Conservation (phyloP, 306 rosid genomes). For the Cucurbita moschata region DNA sequence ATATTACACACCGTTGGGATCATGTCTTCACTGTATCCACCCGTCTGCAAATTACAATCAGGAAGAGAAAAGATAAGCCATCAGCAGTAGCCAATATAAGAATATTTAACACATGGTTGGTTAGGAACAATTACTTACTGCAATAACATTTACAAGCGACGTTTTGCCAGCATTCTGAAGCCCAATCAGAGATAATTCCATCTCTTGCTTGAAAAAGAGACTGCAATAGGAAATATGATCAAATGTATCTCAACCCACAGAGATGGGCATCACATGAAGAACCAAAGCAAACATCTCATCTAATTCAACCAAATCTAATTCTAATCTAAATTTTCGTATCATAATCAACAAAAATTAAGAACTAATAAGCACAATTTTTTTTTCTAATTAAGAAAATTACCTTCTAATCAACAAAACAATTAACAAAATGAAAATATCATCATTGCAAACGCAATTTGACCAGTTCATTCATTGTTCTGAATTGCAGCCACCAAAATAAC, state of each 20-base stretch:
- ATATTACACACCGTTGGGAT: constrained; percentile 49
- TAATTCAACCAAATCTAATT: no score
- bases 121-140: constrained; percentile 25
- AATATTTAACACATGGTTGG: background rate
- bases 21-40: constrained; percentile 67
- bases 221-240: constrained; percentile 7
- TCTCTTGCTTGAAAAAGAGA: constrained; percentile 63
- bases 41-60: constrained; percentile 24
- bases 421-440: background rate
- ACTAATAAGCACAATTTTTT: no score
- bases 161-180: constrained; percentile 75
- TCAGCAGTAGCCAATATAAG: constrained; percentile 8
- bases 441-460: background rate
- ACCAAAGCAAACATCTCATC: background rate
- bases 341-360: no score
- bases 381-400: no score
- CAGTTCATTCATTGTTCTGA: background rate
- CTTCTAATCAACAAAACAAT: no score
- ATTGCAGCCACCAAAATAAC: background rate
- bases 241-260: background rate
- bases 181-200: constrained; percentile 58
- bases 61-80: constrained; percentile 9
- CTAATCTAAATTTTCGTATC: background rate
- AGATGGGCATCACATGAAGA: background rate
- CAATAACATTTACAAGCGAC: constrained; percentile 58